A percentile compares a stretch with the other conserved stretches of the same genome.
phyloP scores from a whole-genome alignment of 2,329 filamentous ascomycete genomes.

The Bipolaris victoriae region DNA sequence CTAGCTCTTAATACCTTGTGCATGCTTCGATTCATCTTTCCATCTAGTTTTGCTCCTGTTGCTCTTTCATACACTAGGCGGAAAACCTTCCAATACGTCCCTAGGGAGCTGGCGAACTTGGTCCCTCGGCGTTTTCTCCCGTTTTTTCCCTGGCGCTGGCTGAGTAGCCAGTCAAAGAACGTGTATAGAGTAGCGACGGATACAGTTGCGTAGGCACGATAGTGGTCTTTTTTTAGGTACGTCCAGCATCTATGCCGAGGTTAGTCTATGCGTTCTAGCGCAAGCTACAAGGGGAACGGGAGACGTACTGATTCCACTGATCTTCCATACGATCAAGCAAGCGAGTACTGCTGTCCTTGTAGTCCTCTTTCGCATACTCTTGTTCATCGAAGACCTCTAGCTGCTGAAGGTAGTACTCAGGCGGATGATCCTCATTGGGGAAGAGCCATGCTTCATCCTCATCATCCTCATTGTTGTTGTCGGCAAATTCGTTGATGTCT shows the following conservation, averaged over 20 bases:
- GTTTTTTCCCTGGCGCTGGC: too few species aligned
- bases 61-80: too few species aligned
- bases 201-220: slow-evolving; percentile 13
- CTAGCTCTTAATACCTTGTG: slow-evolving; percentile 12
- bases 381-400: slow-evolving; percentile 15
- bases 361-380: too few species aligned
- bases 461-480: slow-evolving; percentile 6
- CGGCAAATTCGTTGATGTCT: slow-evolving; percentile 12
- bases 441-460: slow-evolving; percentile 15
- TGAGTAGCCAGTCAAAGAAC: too few species aligned
- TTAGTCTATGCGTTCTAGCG: slow-evolving; percentile 15
- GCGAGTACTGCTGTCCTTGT: too few species aligned
- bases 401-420: slow-evolving; percentile 25
- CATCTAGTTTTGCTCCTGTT: too few species aligned
- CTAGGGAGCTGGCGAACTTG: too few species aligned
- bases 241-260: slow-evolving; percentile 19
- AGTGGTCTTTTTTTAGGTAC: slow-evolving; percentile 15
- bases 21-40: slow-evolving; percentile 11
- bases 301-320: slow-evolving; percentile 27
- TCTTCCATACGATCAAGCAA: slow-evolving; percentile 24
- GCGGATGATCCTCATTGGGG: slow-evolving; percentile 17
- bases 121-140: too few species aligned
- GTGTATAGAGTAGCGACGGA: not conserved
- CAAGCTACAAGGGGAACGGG: slow-evolving; percentile 7
- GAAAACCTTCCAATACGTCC: too few species aligned